Conservation (phyloP, 805 yeast species). For the Zygosaccharomyces rouxii region DNA sequence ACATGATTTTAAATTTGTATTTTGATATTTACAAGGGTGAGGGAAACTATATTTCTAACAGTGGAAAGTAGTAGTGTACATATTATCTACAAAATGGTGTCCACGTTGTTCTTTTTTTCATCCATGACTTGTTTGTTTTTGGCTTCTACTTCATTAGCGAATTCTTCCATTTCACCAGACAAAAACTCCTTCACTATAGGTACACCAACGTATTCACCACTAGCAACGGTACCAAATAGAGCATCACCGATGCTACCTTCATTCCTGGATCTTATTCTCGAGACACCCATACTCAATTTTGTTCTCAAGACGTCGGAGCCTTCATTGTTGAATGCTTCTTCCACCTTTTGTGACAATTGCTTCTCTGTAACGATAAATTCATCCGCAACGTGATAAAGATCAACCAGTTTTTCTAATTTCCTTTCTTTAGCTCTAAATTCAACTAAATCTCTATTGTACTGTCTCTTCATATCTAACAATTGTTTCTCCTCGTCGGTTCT, state of each 20-base stretch:
- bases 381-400: conserved; percentile 65
- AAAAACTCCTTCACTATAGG: conserved; percentile 36
- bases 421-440: conserved; percentile 50
- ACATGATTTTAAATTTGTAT: background rate
- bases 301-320: conserved; percentile 21
- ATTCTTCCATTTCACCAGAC: conserved; percentile 32
- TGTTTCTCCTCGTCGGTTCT: conserved; percentile 69
- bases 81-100: conserved; percentile 13
- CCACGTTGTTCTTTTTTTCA: conserved; percentile 14
- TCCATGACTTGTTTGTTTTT: conserved; percentile 14
- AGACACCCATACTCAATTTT: conserved; percentile 17
- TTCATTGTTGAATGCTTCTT: conserved; percentile 26
- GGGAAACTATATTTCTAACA: conserved; percentile 8
- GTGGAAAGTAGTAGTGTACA: conserved; percentile 4
- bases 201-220: conserved; percentile 33
- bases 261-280: conserved; percentile 19
- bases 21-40: background rate
- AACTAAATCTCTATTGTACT: conserved; percentile 56
- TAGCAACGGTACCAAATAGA: conserved; percentile 37
- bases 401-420: conserved; percentile 55
- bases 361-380: conserved; percentile 68
- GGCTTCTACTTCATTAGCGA: conserved; percentile 26
- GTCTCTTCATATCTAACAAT: conserved; percentile 53
- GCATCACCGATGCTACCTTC: conserved; percentile 34
- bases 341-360: conserved; percentile 42